Base-by-base conservation (phyloP, 164 flowering plant species). In the Berberis vulgaris region DNA sequence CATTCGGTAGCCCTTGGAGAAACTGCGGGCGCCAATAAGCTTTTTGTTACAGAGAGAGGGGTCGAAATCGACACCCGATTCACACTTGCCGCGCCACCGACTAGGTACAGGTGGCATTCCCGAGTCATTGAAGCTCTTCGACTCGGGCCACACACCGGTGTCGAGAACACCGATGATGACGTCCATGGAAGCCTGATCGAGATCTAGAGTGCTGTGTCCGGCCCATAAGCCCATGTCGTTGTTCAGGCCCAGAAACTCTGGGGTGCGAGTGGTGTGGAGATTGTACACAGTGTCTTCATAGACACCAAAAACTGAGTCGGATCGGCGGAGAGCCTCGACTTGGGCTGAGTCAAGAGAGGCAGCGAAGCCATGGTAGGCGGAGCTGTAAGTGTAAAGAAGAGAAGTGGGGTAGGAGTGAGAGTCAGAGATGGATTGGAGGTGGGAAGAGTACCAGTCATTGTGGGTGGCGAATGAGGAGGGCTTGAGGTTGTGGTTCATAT, bases 121-220 rank as follows among this genome's bases (percentile, higher is more conserved):
- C 0, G 67, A 8, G 57, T 92, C 97, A 7, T 45, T 63, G 59
- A 82, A 92, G 59, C 88, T 82, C 61, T 66, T 66, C 5, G 88
- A 82, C 59, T 88, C 91, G 2, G 97, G 91, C 96, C 93, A 91
- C 10, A 86, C 82, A 0, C 96, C 96, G 1, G 98, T 87, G 57
- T 91, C 97, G 7, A 91, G 76, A 2, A 92, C 83, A 0, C 96
- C 93, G 4, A 92, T 57, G 11, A 92, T 75, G 9, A 92, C 88
- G 40, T 84, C 96, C 41, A 67, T 70, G 8, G 89, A 67, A 8
- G 86, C 85, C 11, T 64, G 67, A 56, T 78, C 71, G 6, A 80
- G 74, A 26, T 78, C 74, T 40, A 68, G 68, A 2, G 76, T 62
- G 5, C 12, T 38, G 50, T 74, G 81, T 3, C 77, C 77, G 1